Evolutionary conservation across 108 stramenopile genomes (phyloP).

Genomic region (Cyclotella baltica): DNA sequence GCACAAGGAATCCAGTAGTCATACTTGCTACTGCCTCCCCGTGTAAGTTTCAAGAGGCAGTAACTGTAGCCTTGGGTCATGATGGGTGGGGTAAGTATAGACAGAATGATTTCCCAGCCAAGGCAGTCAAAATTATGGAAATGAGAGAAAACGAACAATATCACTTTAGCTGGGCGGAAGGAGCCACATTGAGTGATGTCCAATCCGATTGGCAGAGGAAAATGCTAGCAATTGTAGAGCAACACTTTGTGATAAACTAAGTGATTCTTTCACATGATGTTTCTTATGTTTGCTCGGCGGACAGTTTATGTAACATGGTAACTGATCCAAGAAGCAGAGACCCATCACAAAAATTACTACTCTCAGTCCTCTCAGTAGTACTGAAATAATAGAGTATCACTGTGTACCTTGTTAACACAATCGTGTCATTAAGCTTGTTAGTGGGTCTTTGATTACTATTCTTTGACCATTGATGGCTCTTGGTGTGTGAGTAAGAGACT

Average conservation of each 20-base stretch:
- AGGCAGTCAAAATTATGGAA: slow-evolving; percentile 42
- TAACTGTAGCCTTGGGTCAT: slow-evolving; percentile 68
- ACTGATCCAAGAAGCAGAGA: too few relatives aligned
- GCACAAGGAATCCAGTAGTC: slow-evolving; percentile 42
- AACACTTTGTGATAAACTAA: slow-evolving; percentile 7
- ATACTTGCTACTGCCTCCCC: slow-evolving; percentile 87
- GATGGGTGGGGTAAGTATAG: slow-evolving; percentile 66
- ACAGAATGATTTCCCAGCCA: slow-evolving; percentile 55
- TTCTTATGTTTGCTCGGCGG: too few relatives aligned
- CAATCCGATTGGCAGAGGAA: slow-evolving; percentile 43
- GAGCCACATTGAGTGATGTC: slow-evolving; percentile 33
- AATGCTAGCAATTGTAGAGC: slow-evolving; percentile 44
- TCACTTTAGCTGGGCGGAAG: slow-evolving; percentile 22
- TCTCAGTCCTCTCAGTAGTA: too few relatives aligned
- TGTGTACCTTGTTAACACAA: too few relatives aligned
- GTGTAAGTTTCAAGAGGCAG: slow-evolving; percentile 82
- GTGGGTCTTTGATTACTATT: too few relatives aligned
- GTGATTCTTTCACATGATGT: too few relatives aligned
- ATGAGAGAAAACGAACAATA: slow-evolving; percentile 35
- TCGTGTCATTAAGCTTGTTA: too few relatives aligned
- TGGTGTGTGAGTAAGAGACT: too few relatives aligned
- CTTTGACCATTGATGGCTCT: too few relatives aligned
- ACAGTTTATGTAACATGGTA: too few relatives aligned
- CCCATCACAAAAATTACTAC: too few relatives aligned
- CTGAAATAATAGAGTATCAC: too few relatives aligned